Percentiles rank a stretch among this genome's conserved stretches.
Evolutionary conservation across 805 yeast species (phyloP).

Genomic region (Monosporozyma aerobia): DNA sequence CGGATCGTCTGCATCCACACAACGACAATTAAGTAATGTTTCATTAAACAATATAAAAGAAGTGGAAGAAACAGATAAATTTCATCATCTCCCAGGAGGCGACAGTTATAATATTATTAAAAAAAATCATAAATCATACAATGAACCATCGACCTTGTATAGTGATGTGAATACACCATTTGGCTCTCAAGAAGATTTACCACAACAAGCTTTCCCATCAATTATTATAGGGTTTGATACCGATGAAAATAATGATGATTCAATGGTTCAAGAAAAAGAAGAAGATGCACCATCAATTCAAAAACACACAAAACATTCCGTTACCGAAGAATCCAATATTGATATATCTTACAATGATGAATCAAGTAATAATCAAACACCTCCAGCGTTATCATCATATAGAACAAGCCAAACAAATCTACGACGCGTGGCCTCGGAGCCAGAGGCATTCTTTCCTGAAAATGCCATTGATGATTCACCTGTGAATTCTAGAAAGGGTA

Average conservation of each 20-base stretch:
- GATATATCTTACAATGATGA: not conserved
- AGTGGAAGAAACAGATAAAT: constrained; percentile 18
- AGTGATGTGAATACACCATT: not conserved
- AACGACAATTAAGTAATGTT: constrained; percentile 8
- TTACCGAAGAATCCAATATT: not conserved
- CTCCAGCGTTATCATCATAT: not conserved
- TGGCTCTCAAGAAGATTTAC: constrained; percentile 2
- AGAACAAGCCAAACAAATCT: not conserved
- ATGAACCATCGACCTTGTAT: not conserved
- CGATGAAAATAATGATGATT: constrained; percentile 2
- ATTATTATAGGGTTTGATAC: constrained; percentile 19
- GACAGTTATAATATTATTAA: not conserved
- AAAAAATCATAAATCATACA: not conserved
- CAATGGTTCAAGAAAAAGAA: not conserved
- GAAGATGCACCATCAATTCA: not conserved
- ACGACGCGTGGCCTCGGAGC: constrained; percentile 1
- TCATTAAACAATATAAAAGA: constrained; percentile 31
- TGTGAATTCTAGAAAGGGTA: not conserved
- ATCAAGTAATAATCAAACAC: not conserved
- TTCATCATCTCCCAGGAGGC: not conserved
- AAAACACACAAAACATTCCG: not conserved
- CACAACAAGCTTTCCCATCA: constrained; percentile 16
- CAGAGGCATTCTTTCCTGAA: not conserved
- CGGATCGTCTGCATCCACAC: not conserved
- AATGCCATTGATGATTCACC: not conserved